These are phyloP conservation scores for Yarrowia alimentaria DNA, from an alignment of 805 yeast genomes.

Conservation along the genomic window DNA sequence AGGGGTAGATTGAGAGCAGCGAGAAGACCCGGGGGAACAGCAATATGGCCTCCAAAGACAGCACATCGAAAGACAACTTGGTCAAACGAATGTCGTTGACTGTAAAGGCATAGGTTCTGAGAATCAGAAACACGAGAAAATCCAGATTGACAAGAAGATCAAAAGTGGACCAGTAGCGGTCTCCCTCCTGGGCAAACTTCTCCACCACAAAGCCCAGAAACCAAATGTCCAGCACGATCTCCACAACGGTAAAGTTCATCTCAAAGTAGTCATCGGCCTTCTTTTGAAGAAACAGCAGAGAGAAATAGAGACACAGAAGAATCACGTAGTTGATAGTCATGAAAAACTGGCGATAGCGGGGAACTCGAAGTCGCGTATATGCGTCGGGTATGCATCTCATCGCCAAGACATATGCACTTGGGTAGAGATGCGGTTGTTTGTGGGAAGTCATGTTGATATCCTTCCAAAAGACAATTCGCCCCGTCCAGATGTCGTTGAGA, in stretches of 20 bases:
- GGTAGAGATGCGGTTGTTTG: constrained; percentile 33
- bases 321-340: constrained; percentile 14
- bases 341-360: constrained; percentile 1
- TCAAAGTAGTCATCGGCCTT: constrained; percentile 4
- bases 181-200: constrained; percentile 1
- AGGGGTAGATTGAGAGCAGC: constrained; percentile 9
- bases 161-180: constrained; percentile 15
- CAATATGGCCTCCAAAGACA: background rate
- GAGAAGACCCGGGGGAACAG: constrained; percentile 4
- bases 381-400: constrained; percentile 6
- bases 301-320: background rate
- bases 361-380: constrained; percentile 3
- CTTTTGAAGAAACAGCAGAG: constrained; percentile 7
- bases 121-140: constrained; percentile 5
- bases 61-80: constrained; percentile 3
- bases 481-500: constrained; percentile 38
- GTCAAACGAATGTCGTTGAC: constrained; percentile 6
- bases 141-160: constrained; percentile 9
- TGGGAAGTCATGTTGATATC: constrained; percentile 34
- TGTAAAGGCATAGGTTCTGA: background rate
- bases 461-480: constrained; percentile 41
- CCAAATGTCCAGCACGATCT: constrained; percentile 1
- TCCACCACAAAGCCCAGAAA: constrained; percentile 15
- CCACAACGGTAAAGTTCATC: constrained; percentile 4
- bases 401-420: background rate